These are phyloP conservation scores for Trametes elegans DNA, from an alignment of 768 basidiomycete species.

Conservation along the genomic window DNA sequence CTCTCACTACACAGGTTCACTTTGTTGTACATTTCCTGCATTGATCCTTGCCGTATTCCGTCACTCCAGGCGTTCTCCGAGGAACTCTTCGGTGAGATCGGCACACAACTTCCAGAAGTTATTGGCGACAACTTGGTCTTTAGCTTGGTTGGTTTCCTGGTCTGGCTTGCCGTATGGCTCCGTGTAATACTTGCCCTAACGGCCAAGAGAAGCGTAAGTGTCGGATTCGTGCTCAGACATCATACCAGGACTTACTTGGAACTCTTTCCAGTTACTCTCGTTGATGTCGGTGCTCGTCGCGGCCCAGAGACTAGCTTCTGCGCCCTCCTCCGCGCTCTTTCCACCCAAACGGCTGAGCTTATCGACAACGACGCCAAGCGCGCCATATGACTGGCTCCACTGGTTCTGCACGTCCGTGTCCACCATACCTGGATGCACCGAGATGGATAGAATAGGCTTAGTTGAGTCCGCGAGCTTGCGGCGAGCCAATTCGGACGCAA, in stretches of 20 bases:
- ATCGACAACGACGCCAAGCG: slow-evolving; percentile 25
- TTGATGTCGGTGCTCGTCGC: slow-evolving; percentile 29
- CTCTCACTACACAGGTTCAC: too few species aligned
- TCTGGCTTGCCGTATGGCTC: slow-evolving; percentile 28
- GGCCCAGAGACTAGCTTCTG: slow-evolving; percentile 31
- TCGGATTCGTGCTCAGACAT: not conserved
- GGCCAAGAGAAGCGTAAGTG: not conserved
- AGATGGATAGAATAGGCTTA: slow-evolving; percentile 25
- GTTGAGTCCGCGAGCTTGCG: slow-evolving; percentile 20
- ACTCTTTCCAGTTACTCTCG: slow-evolving; percentile 28
- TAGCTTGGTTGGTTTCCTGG: slow-evolving; percentile 24
- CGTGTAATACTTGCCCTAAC: slow-evolving; percentile 28
- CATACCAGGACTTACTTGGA: slow-evolving; percentile 20
- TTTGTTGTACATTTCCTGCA: too few species aligned
- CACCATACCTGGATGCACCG: slow-evolving; percentile 31
- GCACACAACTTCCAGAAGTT: slow-evolving; percentile 27
- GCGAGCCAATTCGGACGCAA: slow-evolving; percentile 24
- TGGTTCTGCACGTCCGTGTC: slow-evolving; percentile 29
- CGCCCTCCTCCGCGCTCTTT: slow-evolving; percentile 31
- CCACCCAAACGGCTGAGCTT: slow-evolving; percentile 18
- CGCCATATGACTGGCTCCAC: slow-evolving; percentile 28
- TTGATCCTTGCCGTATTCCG: too few species aligned
- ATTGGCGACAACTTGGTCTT: slow-evolving; percentile 19
- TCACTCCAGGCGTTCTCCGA: slow-evolving; percentile 24
- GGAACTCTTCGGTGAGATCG: slow-evolving; percentile 24